Percentiles rank a stretch among this genome's conserved stretches.
Evolutionary conservation across 1,284 basidiomycete species (phyloP).

Genomic region (Inonotus obliquus): DNA sequence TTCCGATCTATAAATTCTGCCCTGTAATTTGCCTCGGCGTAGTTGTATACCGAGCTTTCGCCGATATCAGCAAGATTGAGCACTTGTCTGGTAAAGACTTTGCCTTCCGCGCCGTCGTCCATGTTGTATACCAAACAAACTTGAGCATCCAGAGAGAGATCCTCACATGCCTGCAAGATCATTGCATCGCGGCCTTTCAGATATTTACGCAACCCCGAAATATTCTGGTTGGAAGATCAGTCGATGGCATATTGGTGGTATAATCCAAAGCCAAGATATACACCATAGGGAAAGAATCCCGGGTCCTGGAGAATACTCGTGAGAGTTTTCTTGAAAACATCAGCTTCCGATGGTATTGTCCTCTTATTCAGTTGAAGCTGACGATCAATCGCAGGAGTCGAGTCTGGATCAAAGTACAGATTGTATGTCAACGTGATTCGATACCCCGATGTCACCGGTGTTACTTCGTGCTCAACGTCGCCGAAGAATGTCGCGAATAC

Average conservation of each 20-base stretch:
- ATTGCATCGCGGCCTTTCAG: slow-evolving; percentile 28
- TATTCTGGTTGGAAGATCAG: neutral
- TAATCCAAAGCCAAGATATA: slow-evolving; percentile 31
- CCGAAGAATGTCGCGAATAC: slow-evolving; percentile 24
- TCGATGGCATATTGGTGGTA: slow-evolving; percentile 28
- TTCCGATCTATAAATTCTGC: no score
- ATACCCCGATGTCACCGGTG: slow-evolving; percentile 33
- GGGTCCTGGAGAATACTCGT: slow-evolving; percentile 23
- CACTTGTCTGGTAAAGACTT: neutral
- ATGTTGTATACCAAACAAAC: no score
- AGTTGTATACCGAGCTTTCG: no score
- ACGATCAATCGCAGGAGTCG: neutral
- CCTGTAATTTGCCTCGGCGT: no score
- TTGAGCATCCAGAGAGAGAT: neutral
- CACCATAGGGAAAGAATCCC: slow-evolving; percentile 28
- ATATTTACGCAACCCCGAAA: neutral
- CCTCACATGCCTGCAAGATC: neutral
- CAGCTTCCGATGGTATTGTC: slow-evolving; percentile 12
- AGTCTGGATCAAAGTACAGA: slow-evolving; percentile 24
- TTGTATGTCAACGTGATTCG: slow-evolving; percentile 41
- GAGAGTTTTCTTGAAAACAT: neutral
- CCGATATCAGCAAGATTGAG: neutral
- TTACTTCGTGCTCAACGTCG: slow-evolving; percentile 35
- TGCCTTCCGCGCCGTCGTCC: neutral
- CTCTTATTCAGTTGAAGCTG: slow-evolving; percentile 1